These are phyloP conservation scores for Globisporangium heterothallicum DNA, from an alignment of 352 stramenopile species.

Conservation along the genomic window DNA sequence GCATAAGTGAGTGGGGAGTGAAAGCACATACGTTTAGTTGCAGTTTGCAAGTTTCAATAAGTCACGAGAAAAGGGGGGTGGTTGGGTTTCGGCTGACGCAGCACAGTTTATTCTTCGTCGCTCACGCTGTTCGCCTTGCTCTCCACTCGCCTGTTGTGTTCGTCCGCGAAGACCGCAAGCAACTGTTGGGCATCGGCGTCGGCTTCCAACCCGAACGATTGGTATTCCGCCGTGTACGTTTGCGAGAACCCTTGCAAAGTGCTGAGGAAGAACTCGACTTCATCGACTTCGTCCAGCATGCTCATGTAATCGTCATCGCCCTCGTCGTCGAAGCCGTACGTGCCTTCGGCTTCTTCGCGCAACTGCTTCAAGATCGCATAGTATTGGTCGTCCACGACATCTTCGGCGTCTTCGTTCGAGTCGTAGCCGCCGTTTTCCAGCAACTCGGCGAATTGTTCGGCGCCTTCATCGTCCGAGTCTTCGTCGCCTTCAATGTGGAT, in stretches of 20 bases:
- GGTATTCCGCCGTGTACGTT: conserved; percentile 44
- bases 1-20: background rate
- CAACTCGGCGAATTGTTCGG: conserved; percentile 75
- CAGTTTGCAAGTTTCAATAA: conserved; percentile 5
- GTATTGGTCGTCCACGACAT: conserved; percentile 92
- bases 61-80: conserved; percentile 1
- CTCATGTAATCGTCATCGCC: conserved; percentile 92
- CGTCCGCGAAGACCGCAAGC: conserved; percentile 48
- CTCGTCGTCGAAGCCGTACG: conserved; percentile 76
- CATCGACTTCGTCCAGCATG: conserved; percentile 91
- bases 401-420: conserved; percentile 86
- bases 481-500: conserved; percentile 60
- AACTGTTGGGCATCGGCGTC: conserved; percentile 53
- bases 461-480: conserved; percentile 36
- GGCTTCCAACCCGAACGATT: conserved; percentile 53
- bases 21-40: background rate
- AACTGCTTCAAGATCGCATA: conserved; percentile 91
- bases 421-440: conserved; percentile 91
- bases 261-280: conserved; percentile 89
- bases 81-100: background rate
- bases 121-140: conserved; percentile 14
- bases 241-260: conserved; percentile 79
- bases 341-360: conserved; percentile 81
- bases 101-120: conserved; percentile 7
- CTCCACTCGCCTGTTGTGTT: conserved; percentile 40